phyloP scores from a whole-genome alignment of 192 early-diverging fungal species.

The Coemansia sp. region DNA sequence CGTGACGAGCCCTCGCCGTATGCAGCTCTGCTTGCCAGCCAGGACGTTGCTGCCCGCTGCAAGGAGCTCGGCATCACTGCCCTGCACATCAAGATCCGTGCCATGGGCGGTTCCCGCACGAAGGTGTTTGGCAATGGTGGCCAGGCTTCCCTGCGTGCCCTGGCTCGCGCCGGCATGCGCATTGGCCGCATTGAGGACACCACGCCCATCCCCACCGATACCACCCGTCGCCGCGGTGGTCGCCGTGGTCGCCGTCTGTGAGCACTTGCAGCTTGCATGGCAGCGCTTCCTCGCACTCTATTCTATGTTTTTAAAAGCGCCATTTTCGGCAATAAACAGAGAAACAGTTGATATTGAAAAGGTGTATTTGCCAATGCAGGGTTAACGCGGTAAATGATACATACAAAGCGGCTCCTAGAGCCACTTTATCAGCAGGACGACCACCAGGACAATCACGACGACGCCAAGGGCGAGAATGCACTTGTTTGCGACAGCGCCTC shows the following conservation, averaged over 20 bases:
- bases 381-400: neutral
- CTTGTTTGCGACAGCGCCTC: slow-evolving; percentile 75
- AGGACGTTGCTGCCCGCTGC: slow-evolving; percentile 98
- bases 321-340: neutral
- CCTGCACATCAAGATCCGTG: slow-evolving; percentile 99
- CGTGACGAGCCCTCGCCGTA: slow-evolving; percentile 99
- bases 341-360: neutral
- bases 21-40: slow-evolving; percentile 99
- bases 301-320: too few relatives aligned
- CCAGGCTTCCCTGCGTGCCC: slow-evolving; percentile 96
- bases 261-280: slow-evolving; percentile 12
- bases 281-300: slow-evolving; percentile 1
- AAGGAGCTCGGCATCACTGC: slow-evolving; percentile 99
- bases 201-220: slow-evolving; percentile 98
- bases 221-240: slow-evolving; percentile 98
- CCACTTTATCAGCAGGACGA: slow-evolving; percentile 75
- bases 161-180: slow-evolving; percentile 98
- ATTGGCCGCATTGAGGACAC: slow-evolving; percentile 99
- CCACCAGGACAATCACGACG: slow-evolving; percentile 73
- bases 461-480: slow-evolving; percentile 79
- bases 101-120: slow-evolving; percentile 97
- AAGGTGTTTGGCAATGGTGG: slow-evolving; percentile 99
- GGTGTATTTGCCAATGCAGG: neutral
- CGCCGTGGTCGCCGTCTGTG: slow-evolving; percentile 99
- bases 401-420: slow-evolving; percentile 10